Conservation (phyloP, 129 eudicot genomes). For the Calendula officinalis region DNA sequence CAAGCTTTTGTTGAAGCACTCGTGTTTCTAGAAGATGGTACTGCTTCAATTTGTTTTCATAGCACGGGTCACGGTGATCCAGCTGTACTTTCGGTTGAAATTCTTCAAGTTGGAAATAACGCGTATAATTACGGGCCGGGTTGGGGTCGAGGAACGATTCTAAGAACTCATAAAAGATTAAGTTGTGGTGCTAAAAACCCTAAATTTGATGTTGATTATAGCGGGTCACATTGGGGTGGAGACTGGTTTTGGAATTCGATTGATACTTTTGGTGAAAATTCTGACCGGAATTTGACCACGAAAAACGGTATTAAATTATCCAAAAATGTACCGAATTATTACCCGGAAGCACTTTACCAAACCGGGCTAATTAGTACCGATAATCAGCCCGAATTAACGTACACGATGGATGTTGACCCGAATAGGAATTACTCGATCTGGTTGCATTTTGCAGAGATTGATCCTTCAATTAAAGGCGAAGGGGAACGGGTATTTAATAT, state of each 20-base stretch:
- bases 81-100: conserved; percentile 77
- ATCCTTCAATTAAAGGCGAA: conserved; percentile 58
- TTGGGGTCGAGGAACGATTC: conserved; percentile 65
- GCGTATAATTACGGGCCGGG: conserved; percentile 70
- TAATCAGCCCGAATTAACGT: conserved; percentile 56
- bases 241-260: conserved; percentile 82
- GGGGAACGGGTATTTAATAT: conserved; percentile 89
- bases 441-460: conserved; percentile 96
- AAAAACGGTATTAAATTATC: conserved; percentile 45
- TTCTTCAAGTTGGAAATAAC: conserved; percentile 72
- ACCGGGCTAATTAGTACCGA: conserved; percentile 62
- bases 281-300: conserved; percentile 47
- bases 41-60: conserved; percentile 83
- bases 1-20: conserved; percentile 78
- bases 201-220: conserved; percentile 75
- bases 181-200: conserved; percentile 65
- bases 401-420: conserved; percentile 83
- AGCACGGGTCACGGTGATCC: conserved; percentile 99
- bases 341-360: conserved; percentile 87
- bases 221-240: conserved; percentile 86
- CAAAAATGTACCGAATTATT: conserved; percentile 60
- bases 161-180: conserved; percentile 72
- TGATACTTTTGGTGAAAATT: conserved; percentile 45
- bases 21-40: conserved; percentile 65
- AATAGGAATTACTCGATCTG: conserved; percentile 86